Evolutionary conservation across 768 basidiomycete species (phyloP).

Genomic region (Zangia roseola): DNA sequence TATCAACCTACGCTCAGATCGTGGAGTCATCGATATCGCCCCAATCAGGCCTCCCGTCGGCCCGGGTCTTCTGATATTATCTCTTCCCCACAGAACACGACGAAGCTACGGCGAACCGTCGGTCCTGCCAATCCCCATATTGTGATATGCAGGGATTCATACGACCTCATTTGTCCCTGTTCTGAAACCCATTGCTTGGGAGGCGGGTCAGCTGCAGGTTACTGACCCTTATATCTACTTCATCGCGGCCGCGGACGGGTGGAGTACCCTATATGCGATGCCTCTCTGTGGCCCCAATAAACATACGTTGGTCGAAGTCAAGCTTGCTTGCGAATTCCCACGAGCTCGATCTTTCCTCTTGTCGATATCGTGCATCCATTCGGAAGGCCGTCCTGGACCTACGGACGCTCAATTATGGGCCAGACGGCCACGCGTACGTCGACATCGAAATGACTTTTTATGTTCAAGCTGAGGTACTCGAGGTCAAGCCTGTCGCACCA

Average conservation of each 20-base stretch:
- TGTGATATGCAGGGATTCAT: slow-evolving; percentile 36
- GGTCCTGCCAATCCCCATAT: slow-evolving; percentile 31
- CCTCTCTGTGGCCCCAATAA: slow-evolving; percentile 30
- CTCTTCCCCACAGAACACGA: slow-evolving; percentile 33
- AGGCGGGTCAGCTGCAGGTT: slow-evolving; percentile 25
- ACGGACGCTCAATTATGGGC: slow-evolving; percentile 14
- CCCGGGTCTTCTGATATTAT: too few species aligned
- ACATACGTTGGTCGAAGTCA: slow-evolving; percentile 33
- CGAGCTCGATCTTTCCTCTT: slow-evolving; percentile 34
- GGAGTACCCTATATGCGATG: slow-evolving; percentile 29
- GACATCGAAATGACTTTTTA: slow-evolving; percentile 30
- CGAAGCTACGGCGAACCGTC: slow-evolving; percentile 21
- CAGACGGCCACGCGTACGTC: slow-evolving; percentile 26
- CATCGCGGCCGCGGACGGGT: slow-evolving; percentile 40
- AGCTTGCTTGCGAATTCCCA: slow-evolving; percentile 31
- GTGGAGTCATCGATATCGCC: too few species aligned
- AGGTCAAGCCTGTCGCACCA: slow-evolving; percentile 29
- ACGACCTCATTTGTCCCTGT: slow-evolving; percentile 33
- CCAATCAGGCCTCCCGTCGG: too few species aligned
- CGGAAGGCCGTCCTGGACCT: slow-evolving; percentile 32
- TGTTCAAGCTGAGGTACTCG: slow-evolving; percentile 34
- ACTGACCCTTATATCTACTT: slow-evolving; percentile 32
- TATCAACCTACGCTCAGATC: too few species aligned
- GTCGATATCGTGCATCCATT: slow-evolving; percentile 31
- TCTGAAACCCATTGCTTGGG: slow-evolving; percentile 37